Evolutionary conservation across 139 green algal genomes (phyloP).

Genomic region (Chlamydomonas asymmetrica): DNA sequence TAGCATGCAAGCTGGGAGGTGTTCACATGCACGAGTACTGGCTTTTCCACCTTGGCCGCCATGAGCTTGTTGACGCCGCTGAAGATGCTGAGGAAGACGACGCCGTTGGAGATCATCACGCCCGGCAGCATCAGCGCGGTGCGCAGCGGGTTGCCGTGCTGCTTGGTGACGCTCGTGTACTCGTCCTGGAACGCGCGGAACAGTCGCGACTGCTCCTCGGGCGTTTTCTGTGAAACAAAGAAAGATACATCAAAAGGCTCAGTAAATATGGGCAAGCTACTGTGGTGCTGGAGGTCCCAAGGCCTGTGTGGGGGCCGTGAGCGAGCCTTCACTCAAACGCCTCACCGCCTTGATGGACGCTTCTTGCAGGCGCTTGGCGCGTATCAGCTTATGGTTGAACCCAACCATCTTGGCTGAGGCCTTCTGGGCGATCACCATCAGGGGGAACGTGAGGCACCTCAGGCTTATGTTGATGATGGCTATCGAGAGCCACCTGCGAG

Average conservation of each 20-base stretch:
- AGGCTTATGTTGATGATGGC: slow-evolving; percentile 42
- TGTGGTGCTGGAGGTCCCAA: not conserved
- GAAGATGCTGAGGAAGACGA: slow-evolving; percentile 59
- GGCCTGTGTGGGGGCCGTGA: not conserved
- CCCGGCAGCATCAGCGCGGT: slow-evolving; percentile 31
- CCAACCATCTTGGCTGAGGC: slow-evolving; percentile 67
- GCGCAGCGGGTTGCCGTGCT: slow-evolving; percentile 25
- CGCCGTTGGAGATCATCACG: slow-evolving; percentile 32
- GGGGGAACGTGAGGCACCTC: slow-evolving; percentile 55
- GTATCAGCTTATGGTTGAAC: slow-evolving; percentile 59
- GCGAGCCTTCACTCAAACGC: not conserved
- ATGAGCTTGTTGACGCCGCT: slow-evolving; percentile 46
- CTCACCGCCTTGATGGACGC: slow-evolving; percentile 42
- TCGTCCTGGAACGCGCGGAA: slow-evolving; percentile 22
- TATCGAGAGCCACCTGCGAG: slow-evolving; percentile 34
- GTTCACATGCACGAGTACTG: too few relatives aligned
- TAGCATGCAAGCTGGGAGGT: too few relatives aligned
- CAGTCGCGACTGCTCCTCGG: slow-evolving; percentile 33
- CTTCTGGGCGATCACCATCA: slow-evolving; percentile 69
- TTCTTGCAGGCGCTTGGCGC: slow-evolving; percentile 34
- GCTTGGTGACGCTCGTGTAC: too few relatives aligned
- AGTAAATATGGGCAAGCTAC: not conserved
- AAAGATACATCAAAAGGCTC: not conserved
- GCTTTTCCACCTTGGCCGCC: slow-evolving; percentile 37
- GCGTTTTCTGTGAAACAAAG: slow-evolving; percentile 13